Conservation (phyloP, 2,329 filamentous ascomycete species). For the Trichocomaceae sp. region DNA sequence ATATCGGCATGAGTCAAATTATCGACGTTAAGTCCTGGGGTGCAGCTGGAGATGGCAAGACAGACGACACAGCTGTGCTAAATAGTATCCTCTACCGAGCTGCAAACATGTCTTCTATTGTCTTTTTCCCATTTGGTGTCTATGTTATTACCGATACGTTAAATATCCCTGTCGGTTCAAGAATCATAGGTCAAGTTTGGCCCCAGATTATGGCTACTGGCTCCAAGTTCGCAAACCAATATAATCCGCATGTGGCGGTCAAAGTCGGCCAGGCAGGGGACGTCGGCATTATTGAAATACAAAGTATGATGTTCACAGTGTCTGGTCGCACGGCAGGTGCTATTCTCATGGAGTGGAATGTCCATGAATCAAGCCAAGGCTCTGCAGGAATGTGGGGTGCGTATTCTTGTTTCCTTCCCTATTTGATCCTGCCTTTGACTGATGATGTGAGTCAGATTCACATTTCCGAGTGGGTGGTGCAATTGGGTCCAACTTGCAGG, state of each 20-base stretch:
- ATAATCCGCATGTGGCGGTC: neutral
- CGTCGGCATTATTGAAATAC: slow-evolving; percentile 30
- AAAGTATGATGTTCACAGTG: slow-evolving; percentile 30
- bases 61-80: slow-evolving; percentile 34
- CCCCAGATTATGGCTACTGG: slow-evolving; percentile 29
- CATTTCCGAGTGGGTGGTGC: slow-evolving; percentile 37
- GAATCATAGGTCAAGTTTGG: slow-evolving; percentile 54
- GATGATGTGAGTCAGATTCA: too few relatives aligned
- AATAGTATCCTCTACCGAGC: slow-evolving; percentile 18
- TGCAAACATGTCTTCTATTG: slow-evolving; percentile 37
- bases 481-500: slow-evolving; percentile 27
- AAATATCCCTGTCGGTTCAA: slow-evolving; percentile 54
- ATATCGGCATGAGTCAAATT: slow-evolving; percentile 22
- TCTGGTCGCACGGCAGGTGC: slow-evolving; percentile 31
- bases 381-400: slow-evolving; percentile 17
- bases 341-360: slow-evolving; percentile 33
- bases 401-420: slow-evolving; percentile 34
- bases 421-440: too few relatives aligned
- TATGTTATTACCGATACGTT: slow-evolving; percentile 66
- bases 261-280: slow-evolving; percentile 26
- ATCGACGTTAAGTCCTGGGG: slow-evolving; percentile 35
- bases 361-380: slow-evolving; percentile 19
- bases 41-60: slow-evolving; percentile 46
- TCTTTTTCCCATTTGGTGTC: slow-evolving; percentile 70
- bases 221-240: slow-evolving; percentile 23